Conservation (phyloP, 306 rosid genomes). For the Quercus rubra region DNA sequence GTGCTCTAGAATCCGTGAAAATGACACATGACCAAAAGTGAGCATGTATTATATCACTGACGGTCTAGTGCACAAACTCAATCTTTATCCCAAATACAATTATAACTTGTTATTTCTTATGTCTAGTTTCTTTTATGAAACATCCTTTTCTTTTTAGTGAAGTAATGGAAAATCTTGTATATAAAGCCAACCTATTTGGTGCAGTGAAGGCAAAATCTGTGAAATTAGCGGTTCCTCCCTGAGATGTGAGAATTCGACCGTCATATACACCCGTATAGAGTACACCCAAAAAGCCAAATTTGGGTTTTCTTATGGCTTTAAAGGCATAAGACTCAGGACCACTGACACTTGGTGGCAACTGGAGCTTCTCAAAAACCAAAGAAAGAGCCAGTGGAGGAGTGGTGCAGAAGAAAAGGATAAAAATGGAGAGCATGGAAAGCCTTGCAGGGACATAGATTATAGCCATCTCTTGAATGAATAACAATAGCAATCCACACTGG, state of each 20-base stretch:
- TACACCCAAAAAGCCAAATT: conserved; percentile 14
- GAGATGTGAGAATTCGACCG: conserved; percentile 38
- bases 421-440: neutral
- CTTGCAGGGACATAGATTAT: neutral
- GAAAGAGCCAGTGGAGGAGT: neutral
- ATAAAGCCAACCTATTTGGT: conserved; percentile 30
- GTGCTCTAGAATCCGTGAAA: rapidly evolving
- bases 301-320: no score
- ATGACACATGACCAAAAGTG: no score
- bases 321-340: conserved; percentile 46
- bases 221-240: neutral
- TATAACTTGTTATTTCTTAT: no score
- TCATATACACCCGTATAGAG: conserved; percentile 41
- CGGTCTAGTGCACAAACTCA: no score
- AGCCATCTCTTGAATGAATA: neutral
- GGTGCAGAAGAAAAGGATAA: neutral
- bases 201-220: conserved; percentile 34
- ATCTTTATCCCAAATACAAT: no score
- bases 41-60: no score
- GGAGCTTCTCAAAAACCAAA: conserved; percentile 20
- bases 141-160: neutral
- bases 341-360: conserved; percentile 23
- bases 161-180: neutral
- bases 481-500: neutral
- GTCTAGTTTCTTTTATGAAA: no score